Evolutionary conservation across 176 grass and related monocot genomes (phyloP), one percentile per base, ranked within the genome.

Genomic region (Canna indica): DNA sequence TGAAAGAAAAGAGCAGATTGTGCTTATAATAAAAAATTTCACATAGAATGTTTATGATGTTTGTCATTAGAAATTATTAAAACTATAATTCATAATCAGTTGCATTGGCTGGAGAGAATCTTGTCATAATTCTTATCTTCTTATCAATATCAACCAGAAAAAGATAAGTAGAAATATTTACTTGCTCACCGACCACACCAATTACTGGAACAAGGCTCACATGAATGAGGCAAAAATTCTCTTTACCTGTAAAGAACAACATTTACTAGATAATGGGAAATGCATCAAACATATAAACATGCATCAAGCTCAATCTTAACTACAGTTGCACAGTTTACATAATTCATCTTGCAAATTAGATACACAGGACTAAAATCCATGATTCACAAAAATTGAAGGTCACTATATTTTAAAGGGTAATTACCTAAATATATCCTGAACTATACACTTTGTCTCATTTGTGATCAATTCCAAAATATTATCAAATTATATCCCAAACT

Each of bases 171-270:
- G 33, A 81, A 81, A 79, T 83, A 73, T 77, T 90, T 92, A 92
- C 94, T 84, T 97, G 94, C 72, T 97, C 94, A 67, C 94, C 94
- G 68, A 97, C 94, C 68, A 97, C 94, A 74, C 94, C 86, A 74
- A 97, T 59, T 61, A 93, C 94, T 32, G 89, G 94, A 59, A 93
- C 86, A 81, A 97, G 84, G 81, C 94, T 97, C 64, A 97, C 86
- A 71, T 97, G 94, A 79, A 97, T 97, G 53, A 97, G 88, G 75
- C 94, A 97, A 66, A 97, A 97, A 82, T 97, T 90, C 52, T 97
- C 94, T 66, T 89, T 97, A 42, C 86, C 94, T 97, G 68, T 36
- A 83, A 80, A 71, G 16, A 74, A 71, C 1, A 75, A 45, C 24
- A 13, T 33, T 70, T 47, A 71, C 69, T 16, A 74, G 59, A 45